Evolutionary conservation across 1,284 basidiomycete genomes (phyloP).

Genomic region (Pascua sp.): DNA sequence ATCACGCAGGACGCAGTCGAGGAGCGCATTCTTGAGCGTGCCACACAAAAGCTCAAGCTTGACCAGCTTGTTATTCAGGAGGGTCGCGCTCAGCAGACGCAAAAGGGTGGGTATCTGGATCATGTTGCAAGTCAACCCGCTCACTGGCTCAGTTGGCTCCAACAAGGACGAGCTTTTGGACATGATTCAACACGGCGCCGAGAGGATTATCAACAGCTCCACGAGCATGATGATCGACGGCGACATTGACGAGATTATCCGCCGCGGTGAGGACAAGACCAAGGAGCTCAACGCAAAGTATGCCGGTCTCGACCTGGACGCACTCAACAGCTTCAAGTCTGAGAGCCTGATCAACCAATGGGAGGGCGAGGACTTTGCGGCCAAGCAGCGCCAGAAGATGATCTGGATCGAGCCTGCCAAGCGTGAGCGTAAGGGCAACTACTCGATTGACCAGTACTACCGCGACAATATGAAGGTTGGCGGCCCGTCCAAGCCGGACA

Average conservation of each 20-base stretch:
- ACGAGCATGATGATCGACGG: constrained; percentile 72
- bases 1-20: constrained; percentile 95
- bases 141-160: constrained; percentile 58
- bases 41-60: constrained; percentile 91
- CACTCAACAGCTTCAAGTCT: constrained; percentile 94
- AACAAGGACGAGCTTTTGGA: constrained; percentile 96
- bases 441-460: constrained; percentile 91
- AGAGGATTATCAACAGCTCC: constrained; percentile 84
- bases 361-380: constrained; percentile 90
- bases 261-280: constrained; percentile 86
- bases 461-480: constrained; percentile 80
- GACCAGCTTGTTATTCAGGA: constrained; percentile 99
- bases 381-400: constrained; percentile 63
- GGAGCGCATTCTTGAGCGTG: constrained; percentile 93
- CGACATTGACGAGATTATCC: constrained; percentile 92
- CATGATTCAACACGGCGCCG: constrained; percentile 98
- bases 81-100: constrained; percentile 60
- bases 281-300: constrained; percentile 87
- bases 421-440: constrained; percentile 92
- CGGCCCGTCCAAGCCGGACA: constrained; percentile 64
- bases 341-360: constrained; percentile 83
- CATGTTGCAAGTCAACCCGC: constrained; percentile 5
- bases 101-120: constrained; percentile 33
- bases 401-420: constrained; percentile 85
- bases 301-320: constrained; percentile 86